These are phyloP conservation scores for Heliocybe sulcata DNA, from an alignment of 1,284 basidiomycete species.

Conservation along the genomic window DNA sequence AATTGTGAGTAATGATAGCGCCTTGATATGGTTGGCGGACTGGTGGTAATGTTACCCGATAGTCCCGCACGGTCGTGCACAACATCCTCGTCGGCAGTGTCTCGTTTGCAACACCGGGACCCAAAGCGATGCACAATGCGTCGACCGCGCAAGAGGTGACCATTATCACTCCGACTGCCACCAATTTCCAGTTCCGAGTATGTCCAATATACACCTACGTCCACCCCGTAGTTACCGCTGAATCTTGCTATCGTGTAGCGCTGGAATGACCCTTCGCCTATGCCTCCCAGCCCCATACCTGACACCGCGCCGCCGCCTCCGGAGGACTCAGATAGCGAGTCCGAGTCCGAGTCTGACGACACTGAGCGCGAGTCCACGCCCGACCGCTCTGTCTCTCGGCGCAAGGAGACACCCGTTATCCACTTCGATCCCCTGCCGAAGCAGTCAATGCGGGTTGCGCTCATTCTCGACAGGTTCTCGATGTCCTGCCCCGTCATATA, in stretches of 20 bases:
- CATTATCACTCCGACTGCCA: conserved; percentile 57
- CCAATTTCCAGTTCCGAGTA: conserved; percentile 64
- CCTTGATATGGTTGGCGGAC: conserved; percentile 4
- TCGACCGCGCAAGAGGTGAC: conserved; percentile 74
- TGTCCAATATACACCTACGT: conserved; percentile 14
- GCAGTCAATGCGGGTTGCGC: conserved; percentile 60
- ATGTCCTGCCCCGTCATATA: conserved; percentile 54
- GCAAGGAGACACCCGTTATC: conserved; percentile 19
- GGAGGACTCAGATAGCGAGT: neutral
- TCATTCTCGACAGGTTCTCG: conserved; percentile 71
- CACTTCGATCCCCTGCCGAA: conserved; percentile 51
- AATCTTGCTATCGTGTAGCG: conserved; percentile 31
- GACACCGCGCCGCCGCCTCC: conserved; percentile 4
- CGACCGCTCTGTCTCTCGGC: conserved; percentile 3
- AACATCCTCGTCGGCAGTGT: conserved; percentile 70
- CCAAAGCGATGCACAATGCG: conserved; percentile 67
- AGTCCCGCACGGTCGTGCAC: conserved; percentile 59
- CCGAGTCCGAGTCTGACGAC: neutral
- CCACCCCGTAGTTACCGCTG: conserved; percentile 6
- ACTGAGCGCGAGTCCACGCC: neutral
- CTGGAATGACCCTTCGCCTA: conserved; percentile 66
- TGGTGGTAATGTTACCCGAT: neutral
- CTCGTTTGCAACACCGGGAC: conserved; percentile 62
- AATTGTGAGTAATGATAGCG: conserved; percentile 40
- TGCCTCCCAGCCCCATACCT: conserved; percentile 40